These are phyloP conservation scores for Colletotrichum incanum DNA, from an alignment of 2,329 filamentous ascomycete species.

Conservation along the genomic window DNA sequence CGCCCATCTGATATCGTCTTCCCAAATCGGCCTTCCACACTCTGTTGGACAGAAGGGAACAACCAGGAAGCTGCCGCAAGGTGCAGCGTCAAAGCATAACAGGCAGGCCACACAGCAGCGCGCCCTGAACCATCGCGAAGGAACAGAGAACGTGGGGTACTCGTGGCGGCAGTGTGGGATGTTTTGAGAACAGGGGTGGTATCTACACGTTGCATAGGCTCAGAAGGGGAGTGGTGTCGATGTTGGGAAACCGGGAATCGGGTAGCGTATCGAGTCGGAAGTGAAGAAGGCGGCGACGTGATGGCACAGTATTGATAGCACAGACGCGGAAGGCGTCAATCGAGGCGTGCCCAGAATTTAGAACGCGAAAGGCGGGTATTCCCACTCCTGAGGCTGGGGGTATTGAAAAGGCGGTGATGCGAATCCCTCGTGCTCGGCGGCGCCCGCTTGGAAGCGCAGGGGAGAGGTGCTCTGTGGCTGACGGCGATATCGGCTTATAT, in stretches of 20 bases:
- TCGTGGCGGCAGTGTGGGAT: not conserved
- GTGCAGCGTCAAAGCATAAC: constrained; percentile 11
- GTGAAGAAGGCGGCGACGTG: not conserved
- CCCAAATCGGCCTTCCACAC: constrained; percentile 9
- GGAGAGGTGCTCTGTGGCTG: constrained; percentile 1
- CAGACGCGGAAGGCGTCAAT: not conserved
- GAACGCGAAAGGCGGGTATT: constrained; percentile 15
- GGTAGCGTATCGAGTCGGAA: not conserved
- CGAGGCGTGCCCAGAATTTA: not conserved
- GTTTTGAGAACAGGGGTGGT: not conserved
- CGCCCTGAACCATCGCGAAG: constrained; percentile 3
- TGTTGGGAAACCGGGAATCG: not conserved
- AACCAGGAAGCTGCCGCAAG: constrained; percentile 9
- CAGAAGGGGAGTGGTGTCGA: not conserved
- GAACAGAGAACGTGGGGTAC: constrained; percentile 23
- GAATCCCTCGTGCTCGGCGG: not conserved
- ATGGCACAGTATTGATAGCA: not conserved
- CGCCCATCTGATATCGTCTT: constrained; percentile 33
- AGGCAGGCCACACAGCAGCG: not conserved
- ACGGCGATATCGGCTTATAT: constrained; percentile 8
- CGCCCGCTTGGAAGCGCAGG: not conserved
- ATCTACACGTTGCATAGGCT: not conserved
- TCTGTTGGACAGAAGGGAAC: constrained; percentile 12
- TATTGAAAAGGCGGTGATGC: constrained; percentile 39
- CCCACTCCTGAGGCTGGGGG: constrained; percentile 14